Percentiles rank a stretch among this genome's conserved stretches.
These are phyloP conservation scores for Solanum pinnatisectum DNA, from an alignment of 257 asterid genomes.

Conservation along the genomic window DNA sequence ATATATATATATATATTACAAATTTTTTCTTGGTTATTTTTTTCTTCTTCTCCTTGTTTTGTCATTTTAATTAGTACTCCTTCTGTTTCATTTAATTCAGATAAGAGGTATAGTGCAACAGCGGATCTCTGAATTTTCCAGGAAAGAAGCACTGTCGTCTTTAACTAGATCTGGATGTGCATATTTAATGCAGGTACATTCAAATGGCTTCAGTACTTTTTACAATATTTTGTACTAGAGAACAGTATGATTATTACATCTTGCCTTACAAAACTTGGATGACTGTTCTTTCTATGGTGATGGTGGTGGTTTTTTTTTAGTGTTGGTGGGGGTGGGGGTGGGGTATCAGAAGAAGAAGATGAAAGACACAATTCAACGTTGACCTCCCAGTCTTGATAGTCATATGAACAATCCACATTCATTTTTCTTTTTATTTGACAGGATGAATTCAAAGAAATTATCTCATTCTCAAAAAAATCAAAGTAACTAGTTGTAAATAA, in stretches of 20 bases:
- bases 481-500: not conserved
- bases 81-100: constrained; percentile 27
- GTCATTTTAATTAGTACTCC: not conserved
- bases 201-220: not conserved
- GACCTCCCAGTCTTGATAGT: not conserved
- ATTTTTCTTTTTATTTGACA: not conserved
- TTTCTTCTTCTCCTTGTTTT: not conserved
- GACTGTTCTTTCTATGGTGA: not conserved
- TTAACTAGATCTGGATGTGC: constrained; percentile 98
- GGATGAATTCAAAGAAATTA: not conserved
- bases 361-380: not conserved
- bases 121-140: constrained; percentile 77
- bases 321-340: not conserved
- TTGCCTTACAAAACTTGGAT: not conserved
- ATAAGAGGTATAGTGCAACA: constrained; percentile 85
- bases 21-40: not conserved
- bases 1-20: not conserved
- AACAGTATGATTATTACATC: not conserved
- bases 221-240: not conserved
- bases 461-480: not conserved
- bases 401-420: not conserved
- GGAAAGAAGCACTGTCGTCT: constrained; percentile 83
- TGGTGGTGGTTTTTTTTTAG: not conserved
- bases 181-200: constrained; percentile 86
- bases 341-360: not conserved